Base-by-base conservation (phyloP, 306 rosid species). In the Dicorynia guianensis region DNA sequence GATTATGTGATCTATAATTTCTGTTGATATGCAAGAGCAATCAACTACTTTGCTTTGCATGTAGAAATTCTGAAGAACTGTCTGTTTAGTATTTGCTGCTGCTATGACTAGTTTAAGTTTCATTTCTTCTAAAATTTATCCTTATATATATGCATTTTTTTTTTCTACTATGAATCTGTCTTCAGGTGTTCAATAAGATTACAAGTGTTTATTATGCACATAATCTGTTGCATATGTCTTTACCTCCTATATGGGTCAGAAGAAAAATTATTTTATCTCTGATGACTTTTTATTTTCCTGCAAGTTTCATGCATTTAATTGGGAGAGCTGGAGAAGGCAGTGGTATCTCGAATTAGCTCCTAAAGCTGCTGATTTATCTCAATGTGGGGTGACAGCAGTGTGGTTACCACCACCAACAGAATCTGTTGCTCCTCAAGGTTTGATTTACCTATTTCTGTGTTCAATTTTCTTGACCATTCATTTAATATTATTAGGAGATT, bases 271-370 rank as follows among this genome's bases (percentile, higher is more conserved):
- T 49, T 46, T 49, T 15, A 33, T 46, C 76, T 76, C 69, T 75
- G 74, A 55, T 82, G 57, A 64, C 30, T 84, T 67, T 83, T 65
- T 56, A 15, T 79, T 54, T 69, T 47, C 49, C 48, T 74, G 60
- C 55, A 78, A 88, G 96, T 86, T 88, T 85, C 96, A 90, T 88
- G 93, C 82, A 78, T 90, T 90, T 82, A 90, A 90, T 74, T 90
- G 96, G 96, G 96, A 90, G 80, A 88, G 93, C 85, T 88, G 96
- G 96, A 86, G 93, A 86, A 86, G 83, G 76, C 83, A n/a, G 67
- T 88, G 93, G 96, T 90, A 90, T 87, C 67, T 76, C 70, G 91
- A 88, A 61, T 72, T 90, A 77, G 88, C 89, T 77, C 60, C 88
- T 62, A 90, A 88, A 75, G 68, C 90, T 71, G 53, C 91, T 43